Percentiles rank a stretch among this genome's conserved stretches.
Conservation (phyloP, 495 filamentous ascomycete species). For the Schizothecium vesticola region DNA sequence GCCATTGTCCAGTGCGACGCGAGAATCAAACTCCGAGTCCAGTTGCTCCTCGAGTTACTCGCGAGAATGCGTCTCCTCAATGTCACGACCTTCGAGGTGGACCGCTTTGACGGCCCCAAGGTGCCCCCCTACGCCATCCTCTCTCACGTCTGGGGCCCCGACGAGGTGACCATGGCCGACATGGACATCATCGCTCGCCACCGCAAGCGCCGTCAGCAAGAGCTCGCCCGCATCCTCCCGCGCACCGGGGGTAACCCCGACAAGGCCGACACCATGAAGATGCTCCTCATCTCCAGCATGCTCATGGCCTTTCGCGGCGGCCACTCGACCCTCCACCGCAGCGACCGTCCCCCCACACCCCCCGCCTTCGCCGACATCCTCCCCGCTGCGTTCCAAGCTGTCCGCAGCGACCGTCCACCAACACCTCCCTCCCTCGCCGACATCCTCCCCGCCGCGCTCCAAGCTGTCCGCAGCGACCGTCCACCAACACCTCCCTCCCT, state of each 20-base stretch:
- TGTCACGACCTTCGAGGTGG: constrained; percentile 28
- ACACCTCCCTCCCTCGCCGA: neutral
- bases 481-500: neutral
- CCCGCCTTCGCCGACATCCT: constrained; percentile 11
- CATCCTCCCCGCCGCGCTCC: neutral
- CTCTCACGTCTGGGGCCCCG: constrained; percentile 39
- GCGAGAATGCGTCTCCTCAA: constrained; percentile 37
- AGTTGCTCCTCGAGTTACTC: neutral
- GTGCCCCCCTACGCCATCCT: constrained; percentile 40
- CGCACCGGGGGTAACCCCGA: constrained; percentile 2
- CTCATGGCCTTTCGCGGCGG: constrained; percentile 23
- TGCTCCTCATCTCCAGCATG: constrained; percentile 25
- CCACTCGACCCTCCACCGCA: neutral
- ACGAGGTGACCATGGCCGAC: constrained; percentile 32
- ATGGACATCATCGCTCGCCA: constrained; percentile 17
- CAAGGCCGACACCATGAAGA: constrained; percentile 18
- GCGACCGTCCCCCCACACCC: neutral
- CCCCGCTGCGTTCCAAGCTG: neutral
- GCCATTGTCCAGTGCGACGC: neutral
- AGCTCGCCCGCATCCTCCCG: constrained; percentile 1
- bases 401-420: neutral
- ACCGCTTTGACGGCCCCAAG: constrained; percentile 27
- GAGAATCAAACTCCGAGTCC: neutral
- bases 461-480: neutral
- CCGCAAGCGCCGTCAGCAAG: constrained; percentile 9